Evolutionary conservation across 495 filamentous ascomycete genomes (phyloP).

Genomic region (Neurospora intermedia): DNA sequence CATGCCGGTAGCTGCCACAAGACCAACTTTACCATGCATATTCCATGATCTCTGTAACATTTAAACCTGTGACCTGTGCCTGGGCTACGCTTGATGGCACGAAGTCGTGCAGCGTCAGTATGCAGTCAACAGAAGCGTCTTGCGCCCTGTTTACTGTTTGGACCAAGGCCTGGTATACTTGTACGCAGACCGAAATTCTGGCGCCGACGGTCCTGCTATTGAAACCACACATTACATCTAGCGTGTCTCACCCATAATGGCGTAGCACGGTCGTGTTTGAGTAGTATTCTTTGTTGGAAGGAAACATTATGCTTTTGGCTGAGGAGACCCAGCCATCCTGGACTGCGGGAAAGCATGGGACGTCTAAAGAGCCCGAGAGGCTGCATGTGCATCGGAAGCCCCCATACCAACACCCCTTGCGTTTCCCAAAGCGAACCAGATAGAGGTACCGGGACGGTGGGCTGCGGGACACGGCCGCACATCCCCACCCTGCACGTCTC

Average conservation of each 20-base stretch:
- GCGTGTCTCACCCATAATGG: background rate
- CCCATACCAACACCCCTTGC: background rate
- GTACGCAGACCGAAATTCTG: background rate
- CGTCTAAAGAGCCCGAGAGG: background rate
- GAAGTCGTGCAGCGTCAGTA: background rate
- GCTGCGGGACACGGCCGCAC: conserved; percentile 11
- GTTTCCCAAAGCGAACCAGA: background rate
- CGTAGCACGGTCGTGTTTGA: background rate
- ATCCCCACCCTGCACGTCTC: conserved; percentile 21
- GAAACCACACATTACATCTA: background rate
- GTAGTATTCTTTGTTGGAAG: background rate
- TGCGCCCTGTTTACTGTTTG: background rate
- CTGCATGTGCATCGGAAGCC: background rate
- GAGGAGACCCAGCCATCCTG: background rate
- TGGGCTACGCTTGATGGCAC: background rate
- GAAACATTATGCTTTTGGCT: background rate
- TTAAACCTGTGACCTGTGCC: background rate
- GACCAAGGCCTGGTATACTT: background rate
- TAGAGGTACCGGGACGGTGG: background rate
- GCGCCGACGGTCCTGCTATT: background rate
- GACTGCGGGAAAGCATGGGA: background rate
- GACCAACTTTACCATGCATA: background rate
- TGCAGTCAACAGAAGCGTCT: background rate
- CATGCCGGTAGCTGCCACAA: background rate
- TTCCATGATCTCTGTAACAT: background rate